Evolutionary conservation across 2,329 filamentous ascomycete genomes (phyloP).

Genomic region (Trichoderma endophyticum): DNA sequence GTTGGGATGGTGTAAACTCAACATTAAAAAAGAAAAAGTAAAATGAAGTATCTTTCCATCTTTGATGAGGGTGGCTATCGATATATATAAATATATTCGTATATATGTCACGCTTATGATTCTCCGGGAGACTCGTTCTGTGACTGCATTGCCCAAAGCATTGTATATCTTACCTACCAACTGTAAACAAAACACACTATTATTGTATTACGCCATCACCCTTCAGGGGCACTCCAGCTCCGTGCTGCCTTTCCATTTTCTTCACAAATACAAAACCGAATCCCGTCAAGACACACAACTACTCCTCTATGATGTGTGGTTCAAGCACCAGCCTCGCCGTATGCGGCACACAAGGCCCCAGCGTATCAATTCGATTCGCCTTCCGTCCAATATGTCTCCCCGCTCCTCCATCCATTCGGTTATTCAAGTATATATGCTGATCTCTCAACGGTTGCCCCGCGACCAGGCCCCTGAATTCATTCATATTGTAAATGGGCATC

Average conservation of each 20-base stretch:
- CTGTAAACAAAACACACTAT: background rate
- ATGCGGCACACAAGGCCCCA: constrained; percentile 42
- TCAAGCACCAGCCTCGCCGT: constrained; percentile 36
- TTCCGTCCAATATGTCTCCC: constrained; percentile 41
- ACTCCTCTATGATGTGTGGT: constrained; percentile 36
- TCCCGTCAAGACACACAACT: background rate
- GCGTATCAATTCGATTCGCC: constrained; percentile 40
- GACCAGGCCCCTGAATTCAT: constrained; percentile 37
- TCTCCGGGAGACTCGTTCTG: background rate
- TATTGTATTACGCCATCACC: background rate
- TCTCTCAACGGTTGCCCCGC: constrained; percentile 41
- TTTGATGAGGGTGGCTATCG: background rate
- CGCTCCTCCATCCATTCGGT: constrained; percentile 43
- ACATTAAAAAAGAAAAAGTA: background rate
- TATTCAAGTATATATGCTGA: constrained; percentile 51
- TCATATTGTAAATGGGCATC: constrained; percentile 47
- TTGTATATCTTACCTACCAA: background rate
- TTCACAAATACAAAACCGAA: background rate
- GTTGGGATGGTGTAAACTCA: background rate
- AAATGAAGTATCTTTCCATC: background rate
- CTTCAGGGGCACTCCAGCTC: background rate
- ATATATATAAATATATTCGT: background rate
- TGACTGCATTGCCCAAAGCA: background rate
- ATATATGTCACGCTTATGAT: background rate
- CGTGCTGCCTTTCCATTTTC: background rate